Percentiles rank a stretch among this genome's conserved stretches.
These are phyloP conservation scores for Vanrija sp. DNA, from an alignment of 1,284 basidiomycete species.

Conservation along the genomic window DNA sequence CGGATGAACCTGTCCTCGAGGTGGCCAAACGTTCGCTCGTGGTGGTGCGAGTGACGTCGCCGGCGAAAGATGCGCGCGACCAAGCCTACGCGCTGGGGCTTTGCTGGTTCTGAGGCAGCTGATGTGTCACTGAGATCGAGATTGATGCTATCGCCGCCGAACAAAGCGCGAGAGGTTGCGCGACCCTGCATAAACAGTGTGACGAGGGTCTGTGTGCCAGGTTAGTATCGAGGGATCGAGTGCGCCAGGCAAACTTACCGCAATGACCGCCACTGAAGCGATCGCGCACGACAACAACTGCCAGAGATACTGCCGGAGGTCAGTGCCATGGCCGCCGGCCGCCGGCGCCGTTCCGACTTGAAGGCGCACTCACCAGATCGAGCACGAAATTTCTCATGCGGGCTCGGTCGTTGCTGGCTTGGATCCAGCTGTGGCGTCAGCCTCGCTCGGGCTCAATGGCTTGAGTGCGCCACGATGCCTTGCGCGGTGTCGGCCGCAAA, in stretches of 20 bases:
- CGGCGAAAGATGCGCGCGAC: not conserved
- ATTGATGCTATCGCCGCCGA: constrained; percentile 19
- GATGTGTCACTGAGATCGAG: constrained; percentile 13
- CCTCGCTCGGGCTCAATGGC: not conserved
- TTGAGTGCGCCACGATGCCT: too few relatives aligned
- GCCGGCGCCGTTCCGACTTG: not conserved
- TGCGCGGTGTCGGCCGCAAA: too few relatives aligned
- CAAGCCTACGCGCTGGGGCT: not conserved
- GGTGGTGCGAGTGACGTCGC: not conserved
- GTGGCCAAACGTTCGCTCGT: not conserved
- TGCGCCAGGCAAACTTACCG: constrained; percentile 13
- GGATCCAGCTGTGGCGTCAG: constrained; percentile 14
- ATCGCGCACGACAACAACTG: constrained; percentile 30
- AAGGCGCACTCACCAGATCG: constrained; percentile 18
- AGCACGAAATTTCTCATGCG: constrained; percentile 24
- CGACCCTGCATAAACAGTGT: constrained; percentile 31
- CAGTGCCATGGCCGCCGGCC: not conserved
- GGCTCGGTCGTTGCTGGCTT: constrained; percentile 1
- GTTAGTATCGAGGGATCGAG: not conserved
- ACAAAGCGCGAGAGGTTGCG: constrained; percentile 25
- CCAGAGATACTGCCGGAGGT: constrained; percentile 28
- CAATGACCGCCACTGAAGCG: constrained; percentile 21
- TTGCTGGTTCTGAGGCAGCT: not conserved
- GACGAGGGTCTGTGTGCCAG: constrained; percentile 19
- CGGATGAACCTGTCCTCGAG: constrained; percentile 19